Evolutionary conservation across 495 filamentous ascomycete species (phyloP).

Genomic region (Xylaria cubensis): DNA sequence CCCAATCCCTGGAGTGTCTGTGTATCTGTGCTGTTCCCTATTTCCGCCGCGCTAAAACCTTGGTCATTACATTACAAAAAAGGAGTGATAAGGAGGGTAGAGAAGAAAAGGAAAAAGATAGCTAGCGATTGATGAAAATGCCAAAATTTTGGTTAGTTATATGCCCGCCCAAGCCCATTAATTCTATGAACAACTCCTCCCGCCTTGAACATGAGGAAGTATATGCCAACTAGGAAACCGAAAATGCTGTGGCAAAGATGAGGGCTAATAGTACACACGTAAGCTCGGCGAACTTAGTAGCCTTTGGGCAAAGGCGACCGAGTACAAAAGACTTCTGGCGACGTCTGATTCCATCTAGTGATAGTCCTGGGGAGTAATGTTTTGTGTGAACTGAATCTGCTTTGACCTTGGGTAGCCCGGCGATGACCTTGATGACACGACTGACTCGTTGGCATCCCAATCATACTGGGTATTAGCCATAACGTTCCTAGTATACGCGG

Average conservation of each 20-base stretch:
- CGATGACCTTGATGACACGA: constrained; percentile 50
- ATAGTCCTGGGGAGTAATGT: constrained; percentile 57
- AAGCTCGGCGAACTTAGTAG: constrained; percentile 19
- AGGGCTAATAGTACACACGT: constrained; percentile 37
- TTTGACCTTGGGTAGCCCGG: constrained; percentile 49
- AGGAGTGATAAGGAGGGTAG: background rate
- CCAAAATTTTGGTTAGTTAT: constrained; percentile 12
- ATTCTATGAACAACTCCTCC: constrained; percentile 21
- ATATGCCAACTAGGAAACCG: constrained; percentile 21
- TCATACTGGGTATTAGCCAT: constrained; percentile 49
- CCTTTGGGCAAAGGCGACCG: constrained; percentile 18
- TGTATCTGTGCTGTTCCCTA: constrained; percentile 37
- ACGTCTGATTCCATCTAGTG: constrained; percentile 11
- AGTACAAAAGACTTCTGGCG: background rate
- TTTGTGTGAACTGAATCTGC: constrained; percentile 58
- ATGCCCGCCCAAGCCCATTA: constrained; percentile 6
- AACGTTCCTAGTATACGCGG: constrained; percentile 37
- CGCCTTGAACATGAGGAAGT: constrained; percentile 9
- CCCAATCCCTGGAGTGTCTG: constrained; percentile 43
- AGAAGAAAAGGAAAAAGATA: background rate
- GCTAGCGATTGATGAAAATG: constrained; percentile 6
- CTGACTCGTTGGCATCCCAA: constrained; percentile 49
- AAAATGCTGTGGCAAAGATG: constrained; percentile 29
- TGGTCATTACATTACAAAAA: constrained; percentile 43
- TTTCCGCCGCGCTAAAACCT: constrained; percentile 33